phyloP scores from a whole-genome alignment of 768 basidiomycete species.

The Kwoniella dendrophila region DNA sequence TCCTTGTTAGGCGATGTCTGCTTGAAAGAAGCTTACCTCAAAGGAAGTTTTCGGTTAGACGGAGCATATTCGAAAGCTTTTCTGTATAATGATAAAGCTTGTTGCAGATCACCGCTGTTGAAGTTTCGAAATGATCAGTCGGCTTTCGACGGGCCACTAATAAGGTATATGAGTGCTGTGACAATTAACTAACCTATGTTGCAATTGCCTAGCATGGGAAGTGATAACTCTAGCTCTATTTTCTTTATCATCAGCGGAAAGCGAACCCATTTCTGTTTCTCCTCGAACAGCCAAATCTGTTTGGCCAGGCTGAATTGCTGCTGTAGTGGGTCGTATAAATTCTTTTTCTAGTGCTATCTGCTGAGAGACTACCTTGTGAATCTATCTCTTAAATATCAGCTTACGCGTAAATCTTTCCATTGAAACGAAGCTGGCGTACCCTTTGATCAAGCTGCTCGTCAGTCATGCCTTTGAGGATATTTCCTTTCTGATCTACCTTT shows the following conservation, averaged over 20 bases:
- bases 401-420: neutral
- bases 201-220: slow-evolving; percentile 76
- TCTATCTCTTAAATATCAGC: neutral
- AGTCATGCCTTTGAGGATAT: neutral
- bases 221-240: slow-evolving; percentile 81
- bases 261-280: slow-evolving; percentile 19
- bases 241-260: slow-evolving; percentile 74
- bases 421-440: neutral
- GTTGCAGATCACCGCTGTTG: slow-evolving; percentile 74
- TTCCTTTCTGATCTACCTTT: neutral
- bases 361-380: slow-evolving; percentile 13
- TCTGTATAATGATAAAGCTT: slow-evolving; percentile 77
- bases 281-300: neutral
- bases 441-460: slow-evolving; percentile 12
- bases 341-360: neutral
- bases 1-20: neutral
- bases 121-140: neutral
- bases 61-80: slow-evolving; percentile 81
- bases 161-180: neutral
- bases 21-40: slow-evolving; percentile 67
- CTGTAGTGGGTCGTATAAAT: neutral
- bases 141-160: neutral
- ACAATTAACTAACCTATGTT: slow-evolving; percentile 67
- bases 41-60: slow-evolving; percentile 80
- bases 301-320: neutral